Base-by-base conservation (phyloP, 345 rosid genomes). In the Schrenkiella parvula region DNA sequence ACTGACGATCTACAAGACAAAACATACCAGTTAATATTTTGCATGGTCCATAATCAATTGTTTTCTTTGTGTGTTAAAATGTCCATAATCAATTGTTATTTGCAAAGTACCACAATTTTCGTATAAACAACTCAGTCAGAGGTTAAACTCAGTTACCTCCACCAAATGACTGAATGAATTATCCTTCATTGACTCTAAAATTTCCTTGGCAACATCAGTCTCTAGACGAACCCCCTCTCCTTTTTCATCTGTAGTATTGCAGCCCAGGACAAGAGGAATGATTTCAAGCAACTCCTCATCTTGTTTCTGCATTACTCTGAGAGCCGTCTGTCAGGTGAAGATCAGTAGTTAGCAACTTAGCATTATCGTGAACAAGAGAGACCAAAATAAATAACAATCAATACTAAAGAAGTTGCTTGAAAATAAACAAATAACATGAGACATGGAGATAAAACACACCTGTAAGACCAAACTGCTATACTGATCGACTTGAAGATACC, bases 401-500 rank as follows among this genome's bases (percentile, higher is more conserved):
- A 63, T 64, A 58, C 32, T 4, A 6, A 50, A 42, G 8, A 63
- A 56, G 29, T 18, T 70, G 62, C 15, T 42, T 14, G 12, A 34
- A 55, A 57, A 44, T 15, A 22, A 37, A 58, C n/a, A 26, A 42
- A 38, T 28, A 22, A 14, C 2, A 64, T 9, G 23, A 50, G 57
- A 51, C 48, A 71, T 4, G 54, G 62, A 18, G 61, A 66, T 44
- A 9, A 8, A 37, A 68, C 64, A 81, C 84, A 75, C 96, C 96
- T 91, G 98, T 80, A 91, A 82, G 78, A 95, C 99, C 81, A 91
- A 84, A 83, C 96, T 86, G 82, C 97, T 72, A 44, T 71, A 87
- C 69, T 85, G 98, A 85, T 91, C 86, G 59, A 81, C 84, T 81
- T 64, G 90, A 64, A 91, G 73, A 75, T 67, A 78, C 69, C 75